phyloP scores from a whole-genome alignment of 75 land plant genomes.

The Sequoia sempervirens region DNA sequence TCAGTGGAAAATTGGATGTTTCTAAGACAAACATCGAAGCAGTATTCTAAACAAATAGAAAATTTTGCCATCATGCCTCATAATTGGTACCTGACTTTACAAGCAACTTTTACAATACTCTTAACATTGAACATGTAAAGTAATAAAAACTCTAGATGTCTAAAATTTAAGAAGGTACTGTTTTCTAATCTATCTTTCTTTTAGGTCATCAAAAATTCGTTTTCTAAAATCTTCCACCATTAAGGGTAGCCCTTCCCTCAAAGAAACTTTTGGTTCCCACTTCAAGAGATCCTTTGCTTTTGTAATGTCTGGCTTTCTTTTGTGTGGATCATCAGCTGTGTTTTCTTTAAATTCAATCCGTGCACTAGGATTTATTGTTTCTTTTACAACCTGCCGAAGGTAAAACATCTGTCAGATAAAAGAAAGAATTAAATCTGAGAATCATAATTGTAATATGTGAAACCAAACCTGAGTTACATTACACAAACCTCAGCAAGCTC shows the following conservation, averaged over 20 bases:
- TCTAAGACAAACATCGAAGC: not conserved
- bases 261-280: constrained; percentile 68
- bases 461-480: not conserved
- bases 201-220: constrained; percentile 41
- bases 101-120: not conserved
- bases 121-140: not conserved
- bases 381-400: constrained; percentile 57
- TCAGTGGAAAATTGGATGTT: not conserved
- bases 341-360: constrained; percentile 56
- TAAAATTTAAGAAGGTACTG: not conserved
- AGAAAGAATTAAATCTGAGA: not conserved
- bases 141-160: not conserved
- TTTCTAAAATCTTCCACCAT: constrained; percentile 68
- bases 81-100: not conserved
- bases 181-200: not conserved
- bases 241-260: constrained; percentile 59
- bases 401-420: not conserved
- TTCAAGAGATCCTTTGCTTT: constrained; percentile 58
- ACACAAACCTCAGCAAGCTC: constrained; percentile 43
- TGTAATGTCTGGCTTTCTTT: constrained; percentile 78
- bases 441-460: not conserved
- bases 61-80: not conserved
- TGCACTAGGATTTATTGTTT: constrained; percentile 60
- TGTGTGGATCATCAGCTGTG: constrained; percentile 84
- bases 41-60: not conserved